Base-by-base conservation (phyloP, 805 yeast species). In the Maudiozyma turicensis region DNA sequence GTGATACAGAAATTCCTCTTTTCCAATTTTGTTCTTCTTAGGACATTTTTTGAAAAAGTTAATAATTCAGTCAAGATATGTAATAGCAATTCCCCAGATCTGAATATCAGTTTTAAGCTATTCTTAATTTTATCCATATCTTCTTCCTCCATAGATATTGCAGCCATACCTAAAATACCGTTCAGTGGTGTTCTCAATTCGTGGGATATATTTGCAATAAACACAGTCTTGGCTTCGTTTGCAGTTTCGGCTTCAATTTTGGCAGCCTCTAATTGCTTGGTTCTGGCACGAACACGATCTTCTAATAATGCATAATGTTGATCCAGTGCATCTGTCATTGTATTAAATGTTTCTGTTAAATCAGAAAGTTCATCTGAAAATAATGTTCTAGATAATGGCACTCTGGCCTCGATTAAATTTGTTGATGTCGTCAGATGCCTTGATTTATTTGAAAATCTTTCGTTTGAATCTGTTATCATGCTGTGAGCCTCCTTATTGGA, bases 91-190 rank as follows among this genome's bases (percentile, higher is more conserved):
- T 93, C 98, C 38, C 99, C 99, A 31, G 95, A 84, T 60, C 95
- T 77, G 67, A 86, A 87, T 47, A 91, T 90, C 47, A 91, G 75
- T 53, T 84, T 85, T 57, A 90, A 69, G 14, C 90, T 82, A 45
- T 82, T 82, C 58, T 84, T 84, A 11, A 89, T 81, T 54, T 81
- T 80, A 11, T 72, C 66, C 5, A 74, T 73, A 55, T 86, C 91
- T 31, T 72, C 73, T 63, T 93, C 98, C 20, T 86, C 93, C 86
- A 89, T 81, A 6, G 96, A 90, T 49, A 91, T 84, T 2, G 95
- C 85, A 0, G 97, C 86, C 90, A 91, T 86, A 54, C 98, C 98
- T 48, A 93, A 70, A 40, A 93, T 93, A 63, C 99, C 99, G 65
- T 93, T 93, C 53, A 93, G 72, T 1, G 99, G 99, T 0, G 98